These are phyloP conservation scores for Cornus suecica DNA, from an alignment of 148 eudicot species.

Conservation along the genomic window DNA sequence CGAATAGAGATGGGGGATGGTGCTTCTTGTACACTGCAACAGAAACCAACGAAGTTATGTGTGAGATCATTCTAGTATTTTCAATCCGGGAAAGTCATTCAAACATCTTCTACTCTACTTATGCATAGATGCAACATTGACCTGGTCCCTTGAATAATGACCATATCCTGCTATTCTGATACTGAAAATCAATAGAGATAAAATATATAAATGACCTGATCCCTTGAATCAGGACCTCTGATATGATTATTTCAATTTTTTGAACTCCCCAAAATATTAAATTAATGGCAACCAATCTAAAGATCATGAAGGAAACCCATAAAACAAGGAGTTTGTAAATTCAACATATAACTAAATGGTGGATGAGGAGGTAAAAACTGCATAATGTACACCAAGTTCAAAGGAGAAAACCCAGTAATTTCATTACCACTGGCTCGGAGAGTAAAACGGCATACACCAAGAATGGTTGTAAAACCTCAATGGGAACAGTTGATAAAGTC, in stretches of 20 bases:
- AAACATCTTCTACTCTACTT: not conserved
- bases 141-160: not conserved
- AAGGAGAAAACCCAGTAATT: too few relatives aligned
- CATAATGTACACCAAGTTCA: not conserved
- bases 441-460: too few relatives aligned
- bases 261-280: too few relatives aligned
- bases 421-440: too few relatives aligned
- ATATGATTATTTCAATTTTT: too few relatives aligned
- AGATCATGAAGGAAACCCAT: not conserved
- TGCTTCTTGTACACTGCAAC: slow-evolving; percentile 79
- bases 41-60: not conserved
- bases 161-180: too few relatives aligned
- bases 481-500: too few relatives aligned
- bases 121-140: not conserved
- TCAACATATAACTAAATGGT: not conserved
- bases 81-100: not conserved
- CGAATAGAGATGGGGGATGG: slow-evolving; percentile 60
- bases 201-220: too few relatives aligned
- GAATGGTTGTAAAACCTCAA: too few relatives aligned
- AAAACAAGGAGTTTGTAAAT: not conserved
- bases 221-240: too few relatives aligned
- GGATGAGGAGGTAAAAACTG: not conserved
- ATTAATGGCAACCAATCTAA: not conserved
- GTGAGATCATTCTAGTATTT: not conserved
- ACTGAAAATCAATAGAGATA: too few relatives aligned